These are phyloP conservation scores for Colletotrichum filicis DNA, from an alignment of 2,329 filamentous ascomycete species.

Conservation along the genomic window DNA sequence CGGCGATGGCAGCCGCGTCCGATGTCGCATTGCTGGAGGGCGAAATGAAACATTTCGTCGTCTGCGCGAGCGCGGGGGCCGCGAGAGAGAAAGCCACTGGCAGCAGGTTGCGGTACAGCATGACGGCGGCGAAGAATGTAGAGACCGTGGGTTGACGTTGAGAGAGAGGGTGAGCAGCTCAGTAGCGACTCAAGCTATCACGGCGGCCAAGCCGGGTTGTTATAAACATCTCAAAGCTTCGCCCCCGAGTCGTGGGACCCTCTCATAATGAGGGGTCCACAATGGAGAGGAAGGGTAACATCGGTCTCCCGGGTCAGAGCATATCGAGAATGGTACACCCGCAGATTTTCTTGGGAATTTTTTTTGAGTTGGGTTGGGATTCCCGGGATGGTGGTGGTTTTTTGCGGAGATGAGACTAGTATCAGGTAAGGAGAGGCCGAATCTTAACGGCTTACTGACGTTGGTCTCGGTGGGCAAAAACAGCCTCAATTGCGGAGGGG, in stretches of 20 bases:
- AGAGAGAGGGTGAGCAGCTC: not conserved
- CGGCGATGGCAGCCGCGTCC: conserved; percentile 50
- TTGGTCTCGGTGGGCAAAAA: not conserved
- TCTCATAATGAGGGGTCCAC: not conserved
- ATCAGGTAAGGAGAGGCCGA: not conserved
- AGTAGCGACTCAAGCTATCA: not conserved
- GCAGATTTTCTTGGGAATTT: not conserved
- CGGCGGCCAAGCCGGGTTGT: conserved; percentile 7
- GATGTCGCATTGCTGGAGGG: conserved; percentile 50
- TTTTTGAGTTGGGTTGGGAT: not conserved
- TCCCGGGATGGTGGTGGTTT: conserved; percentile 8
- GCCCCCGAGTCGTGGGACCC: not conserved
- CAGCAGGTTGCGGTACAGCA: conserved; percentile 10
- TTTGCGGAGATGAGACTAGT: conserved; percentile 19
- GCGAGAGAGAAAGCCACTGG: conserved; percentile 20
- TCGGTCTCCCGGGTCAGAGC: not conserved
- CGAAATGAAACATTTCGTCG: conserved; percentile 29
- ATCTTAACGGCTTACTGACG: not conserved
- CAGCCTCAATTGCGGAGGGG: conserved; percentile 3
- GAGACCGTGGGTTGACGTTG: conserved; percentile 3
- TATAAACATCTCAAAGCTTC: conserved; percentile 24
- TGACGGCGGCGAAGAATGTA: not conserved
- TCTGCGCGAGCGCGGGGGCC: not conserved
- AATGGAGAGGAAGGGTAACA: not conserved
- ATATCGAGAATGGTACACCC: not conserved